Base-by-base conservation (phyloP, 768 basidiomycete species). In the Leccinum disarticulatum region DNA sequence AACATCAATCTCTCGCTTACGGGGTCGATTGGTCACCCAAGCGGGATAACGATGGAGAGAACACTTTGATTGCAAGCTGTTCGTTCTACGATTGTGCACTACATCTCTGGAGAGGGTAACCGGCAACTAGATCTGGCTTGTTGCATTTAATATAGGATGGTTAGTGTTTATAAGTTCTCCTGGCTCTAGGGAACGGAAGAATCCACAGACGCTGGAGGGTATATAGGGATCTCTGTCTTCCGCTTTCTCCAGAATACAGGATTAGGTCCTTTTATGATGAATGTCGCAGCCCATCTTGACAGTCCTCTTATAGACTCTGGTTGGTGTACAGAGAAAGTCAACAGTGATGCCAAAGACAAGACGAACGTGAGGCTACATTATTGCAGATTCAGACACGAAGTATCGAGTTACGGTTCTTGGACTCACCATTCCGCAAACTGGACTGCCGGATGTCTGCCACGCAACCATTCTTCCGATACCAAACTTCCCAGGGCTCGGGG, bases 61-160 rank as follows among this genome's bases (percentile, higher is more conserved):
- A 77, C 36, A 87, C 86, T 2, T 56, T 89, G 54, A 79, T 98
- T 38, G 94, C 87, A 8, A 95, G 88, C 63, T 95, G 94, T 70
- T 97, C 94, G 17, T 99, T 99, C 76, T 99, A 98, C 68, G 97
- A 99, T 68, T 92, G 94, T 70, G 73, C 78, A 38, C 70, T 98
- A 73, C 84, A 87, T 70, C 66, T 95, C 17, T 99, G 96, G 95
- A 76, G 73, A 49, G 88, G 80, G 33, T 94, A 71, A 82, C 52
- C 13, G 51, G 48, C 53, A 11, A 41, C 2, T 25, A n/a, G 8
- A 43, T 31, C 10, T 43, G 33, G 31, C 28, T n/a, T 22, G 33
- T 51, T 27, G 13, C 27, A 43, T 46, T 55, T 31, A 36, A 41
- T 35, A 28, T 28, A n/a, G 47, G 10, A 43, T 43, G n/a, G 41